Evolutionary conservation across 202 grass and related monocot genomes (phyloP).

Genomic region (Tripidium arundinaceum): DNA sequence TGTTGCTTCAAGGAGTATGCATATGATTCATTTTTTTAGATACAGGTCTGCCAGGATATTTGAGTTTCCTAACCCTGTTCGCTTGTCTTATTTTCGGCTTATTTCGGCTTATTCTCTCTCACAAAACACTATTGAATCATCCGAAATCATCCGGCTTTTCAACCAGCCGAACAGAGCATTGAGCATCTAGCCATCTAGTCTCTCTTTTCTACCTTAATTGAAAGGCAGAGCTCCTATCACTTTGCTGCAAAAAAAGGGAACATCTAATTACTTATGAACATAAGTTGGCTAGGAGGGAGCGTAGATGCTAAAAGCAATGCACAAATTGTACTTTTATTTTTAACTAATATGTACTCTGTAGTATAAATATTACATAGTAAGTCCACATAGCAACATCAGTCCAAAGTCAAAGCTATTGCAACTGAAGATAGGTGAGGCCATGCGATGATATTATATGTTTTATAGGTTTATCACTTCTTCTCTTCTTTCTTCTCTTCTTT

Average conservation of each 20-base stretch:
- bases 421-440: background rate
- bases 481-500: constrained; percentile 75
- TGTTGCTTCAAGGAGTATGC: constrained; percentile 15
- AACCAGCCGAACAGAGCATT: too few species aligned
- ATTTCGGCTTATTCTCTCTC: too few species aligned
- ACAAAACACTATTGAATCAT: too few species aligned
- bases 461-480: constrained; percentile 43
- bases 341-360: constrained; percentile 14
- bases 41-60: constrained; percentile 17
- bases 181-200: background rate
- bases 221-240: background rate
- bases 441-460: background rate
- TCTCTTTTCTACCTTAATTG: background rate
- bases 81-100: too few species aligned
- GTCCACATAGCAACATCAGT: constrained; percentile 21
- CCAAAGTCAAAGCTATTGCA: constrained; percentile 23
- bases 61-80: too few species aligned
- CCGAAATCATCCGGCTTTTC: too few species aligned
- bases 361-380: background rate
- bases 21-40: background rate
- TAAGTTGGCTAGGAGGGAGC: background rate
- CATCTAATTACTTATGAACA: constrained; percentile 24
- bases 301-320: constrained; percentile 18
- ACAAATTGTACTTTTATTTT: constrained; percentile 1
- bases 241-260: background rate